Percentiles rank a stretch among this genome's conserved stretches.
These are phyloP conservation scores for Globisporangium canariense DNA, from an alignment of 352 stramenopile species.

Conservation along the genomic window DNA sequence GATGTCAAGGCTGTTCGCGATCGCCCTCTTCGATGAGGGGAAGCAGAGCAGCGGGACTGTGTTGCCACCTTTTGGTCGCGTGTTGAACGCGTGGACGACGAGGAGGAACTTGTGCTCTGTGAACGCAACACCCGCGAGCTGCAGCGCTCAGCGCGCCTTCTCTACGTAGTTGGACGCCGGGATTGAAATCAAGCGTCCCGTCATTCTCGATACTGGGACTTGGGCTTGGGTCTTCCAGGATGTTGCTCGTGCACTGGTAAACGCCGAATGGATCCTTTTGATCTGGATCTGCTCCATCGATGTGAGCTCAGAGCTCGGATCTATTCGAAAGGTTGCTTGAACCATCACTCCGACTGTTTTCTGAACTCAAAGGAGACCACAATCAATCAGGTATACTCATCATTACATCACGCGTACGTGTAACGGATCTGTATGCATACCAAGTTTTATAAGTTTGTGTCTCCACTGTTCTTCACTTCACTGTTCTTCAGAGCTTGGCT, in stretches of 20 bases:
- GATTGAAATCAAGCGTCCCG: conserved; percentile 35
- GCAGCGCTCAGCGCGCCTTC: conserved; percentile 48
- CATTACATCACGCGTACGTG: background rate
- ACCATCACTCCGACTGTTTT: background rate
- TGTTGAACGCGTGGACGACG: conserved; percentile 33
- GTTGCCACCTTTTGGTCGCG: conserved; percentile 33
- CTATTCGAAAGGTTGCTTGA: background rate
- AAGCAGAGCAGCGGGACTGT: conserved; percentile 34
- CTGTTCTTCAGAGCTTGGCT: conserved; percentile 16
- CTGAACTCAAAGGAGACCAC: background rate
- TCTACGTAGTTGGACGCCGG: conserved; percentile 52
- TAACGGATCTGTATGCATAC: background rate
- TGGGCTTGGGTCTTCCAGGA: background rate
- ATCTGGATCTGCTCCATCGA: background rate
- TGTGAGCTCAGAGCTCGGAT: background rate
- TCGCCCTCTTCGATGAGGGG: conserved; percentile 12
- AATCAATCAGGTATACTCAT: conserved; percentile 3
- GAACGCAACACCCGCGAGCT: conserved; percentile 35
- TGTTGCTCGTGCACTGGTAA: background rate
- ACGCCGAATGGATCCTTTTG: background rate
- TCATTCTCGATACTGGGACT: background rate
- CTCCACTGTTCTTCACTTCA: background rate
- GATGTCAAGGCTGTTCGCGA: conserved; percentile 42
- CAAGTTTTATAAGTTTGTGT: background rate
- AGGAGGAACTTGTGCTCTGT: conserved; percentile 40